Base-by-base conservation (phyloP, 169 alveolate genomes). In the Plasmodium gonderi region DNA sequence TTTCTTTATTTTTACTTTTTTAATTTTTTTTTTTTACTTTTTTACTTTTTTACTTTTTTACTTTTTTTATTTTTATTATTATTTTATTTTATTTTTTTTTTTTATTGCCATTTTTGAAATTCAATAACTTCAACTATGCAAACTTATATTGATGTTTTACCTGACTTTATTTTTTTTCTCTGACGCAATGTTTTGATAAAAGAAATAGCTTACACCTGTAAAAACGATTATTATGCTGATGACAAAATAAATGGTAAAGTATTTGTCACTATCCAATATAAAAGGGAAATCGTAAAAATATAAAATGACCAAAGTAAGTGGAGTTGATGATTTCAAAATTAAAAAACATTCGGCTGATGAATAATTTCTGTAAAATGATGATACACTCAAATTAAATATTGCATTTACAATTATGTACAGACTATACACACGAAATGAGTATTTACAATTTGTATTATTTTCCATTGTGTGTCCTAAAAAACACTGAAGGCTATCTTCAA, bases 321-420 rank as follows among this genome's bases (percentile, higher is more conserved):
- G 93, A 2, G 93, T 87, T 3, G 93, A 87, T 1, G 93, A 87
- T 47, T 87, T 87, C 79, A 87, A 87, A 51, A 87, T 87, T 54
- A 87, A 7, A 36, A 87, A 87, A 20, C 93, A 87, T 17, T 87
- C 93, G 5, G 93, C 93, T 51, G 93, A 87, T 1, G 93, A 87
- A 40, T 87, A 87, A 11, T 74, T 87, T 9, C 87, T 87, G 33
- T 75, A 87, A 54, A 87, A 87, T 2, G 85, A 74, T 0, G 93
- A 74, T 31, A 87, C 93, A 33, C 93, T 87, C 68, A 87, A 51
- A 51, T 87, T 87, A 20, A 87, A 87, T 40, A 87, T 51, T 23
- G 79, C 78, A 64, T 87, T 87, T 33, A 87, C 79, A 29, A 87
- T 64, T 40, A 87, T 87, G 47, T 87, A 87, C 1, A 87, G 36